Conservation (phyloP, 176 grass and related monocot species). For the Rhynchospora breviuscula region DNA sequence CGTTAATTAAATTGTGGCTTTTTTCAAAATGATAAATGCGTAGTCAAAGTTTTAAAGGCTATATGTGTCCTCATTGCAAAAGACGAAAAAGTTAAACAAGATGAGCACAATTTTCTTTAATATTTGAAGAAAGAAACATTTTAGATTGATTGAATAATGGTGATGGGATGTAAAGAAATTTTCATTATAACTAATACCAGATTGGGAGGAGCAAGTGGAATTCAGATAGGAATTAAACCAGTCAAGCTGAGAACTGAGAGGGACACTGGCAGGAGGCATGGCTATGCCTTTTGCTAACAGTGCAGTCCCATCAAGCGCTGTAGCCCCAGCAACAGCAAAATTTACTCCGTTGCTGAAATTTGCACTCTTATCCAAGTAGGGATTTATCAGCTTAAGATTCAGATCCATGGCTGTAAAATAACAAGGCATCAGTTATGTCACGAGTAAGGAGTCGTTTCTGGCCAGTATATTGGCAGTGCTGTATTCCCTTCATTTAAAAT, state of each 20-base stretch:
- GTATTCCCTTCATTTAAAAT: not conserved
- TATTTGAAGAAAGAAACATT: not conserved
- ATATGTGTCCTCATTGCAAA: not conserved
- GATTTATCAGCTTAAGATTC: slow-evolving; percentile 55
- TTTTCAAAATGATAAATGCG: not conserved
- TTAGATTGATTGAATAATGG: not conserved
- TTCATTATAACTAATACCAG: slow-evolving; percentile 29
- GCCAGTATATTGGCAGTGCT: not conserved
- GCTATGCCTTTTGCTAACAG: slow-evolving; percentile 38
- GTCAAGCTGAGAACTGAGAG: slow-evolving; percentile 63
- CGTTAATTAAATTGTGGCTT: too few relatives aligned
- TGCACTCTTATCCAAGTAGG: slow-evolving; percentile 59
- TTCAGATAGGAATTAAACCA: slow-evolving; percentile 79
- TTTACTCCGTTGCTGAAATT: slow-evolving; percentile 62
- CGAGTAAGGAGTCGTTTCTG: not conserved
- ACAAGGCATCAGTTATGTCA: not conserved
- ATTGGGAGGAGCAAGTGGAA: slow-evolving; percentile 45
- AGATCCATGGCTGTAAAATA: slow-evolving; percentile 58
- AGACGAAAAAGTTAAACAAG: not conserved
- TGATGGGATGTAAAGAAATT: not conserved
- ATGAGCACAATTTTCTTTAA: not conserved
- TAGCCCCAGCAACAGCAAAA: slow-evolving; percentile 85
- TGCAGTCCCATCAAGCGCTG: slow-evolving; percentile 47
- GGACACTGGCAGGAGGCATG: slow-evolving; percentile 41
- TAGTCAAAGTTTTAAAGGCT: not conserved